These are phyloP conservation scores for Exophiala bonariae DNA, from an alignment of 2,329 filamentous ascomycete genomes.

Conservation along the genomic window DNA sequence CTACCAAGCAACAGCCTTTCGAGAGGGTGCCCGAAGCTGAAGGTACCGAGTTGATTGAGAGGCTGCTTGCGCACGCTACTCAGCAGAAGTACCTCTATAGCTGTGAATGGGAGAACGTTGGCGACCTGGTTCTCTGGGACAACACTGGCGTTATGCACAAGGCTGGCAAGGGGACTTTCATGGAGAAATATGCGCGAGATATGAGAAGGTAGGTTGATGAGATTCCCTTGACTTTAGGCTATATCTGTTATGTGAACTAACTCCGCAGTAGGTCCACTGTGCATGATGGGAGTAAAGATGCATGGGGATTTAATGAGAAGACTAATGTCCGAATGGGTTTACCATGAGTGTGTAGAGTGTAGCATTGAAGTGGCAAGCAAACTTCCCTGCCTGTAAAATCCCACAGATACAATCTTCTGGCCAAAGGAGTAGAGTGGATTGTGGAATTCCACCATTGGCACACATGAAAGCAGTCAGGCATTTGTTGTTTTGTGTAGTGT, in stretches of 20 bases:
- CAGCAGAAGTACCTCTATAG: conserved; percentile 49
- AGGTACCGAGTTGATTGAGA: conserved; percentile 36
- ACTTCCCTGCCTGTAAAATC: too few relatives aligned
- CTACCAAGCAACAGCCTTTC: conserved; percentile 15
- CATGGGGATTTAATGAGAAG: conserved; percentile 46
- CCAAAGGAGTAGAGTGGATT: too few relatives aligned
- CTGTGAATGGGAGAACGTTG: conserved; percentile 49
- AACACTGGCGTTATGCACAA: conserved; percentile 59
- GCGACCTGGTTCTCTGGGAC: conserved; percentile 61
- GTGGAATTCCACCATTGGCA: too few relatives aligned
- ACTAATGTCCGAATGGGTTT: conserved; percentile 33
- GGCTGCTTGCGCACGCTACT: conserved; percentile 45
- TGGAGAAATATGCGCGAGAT: conserved; percentile 52
- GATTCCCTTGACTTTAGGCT: not conserved
- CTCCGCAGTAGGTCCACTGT: conserved; percentile 41
- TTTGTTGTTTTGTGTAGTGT: too few relatives aligned
- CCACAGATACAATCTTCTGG: too few relatives aligned
- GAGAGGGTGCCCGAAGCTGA: conserved; percentile 31
- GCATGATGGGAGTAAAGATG: conserved; percentile 46
- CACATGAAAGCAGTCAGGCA: too few relatives aligned
- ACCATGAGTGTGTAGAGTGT: conserved; percentile 16
- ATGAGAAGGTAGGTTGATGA: conserved; percentile 48
- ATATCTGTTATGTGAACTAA: not conserved
- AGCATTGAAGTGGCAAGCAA: too few relatives aligned
- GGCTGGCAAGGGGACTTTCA: conserved; percentile 50